Evolutionary conservation across 305 asterid species (phyloP).

Genomic region (Fraxinus ornus): DNA sequence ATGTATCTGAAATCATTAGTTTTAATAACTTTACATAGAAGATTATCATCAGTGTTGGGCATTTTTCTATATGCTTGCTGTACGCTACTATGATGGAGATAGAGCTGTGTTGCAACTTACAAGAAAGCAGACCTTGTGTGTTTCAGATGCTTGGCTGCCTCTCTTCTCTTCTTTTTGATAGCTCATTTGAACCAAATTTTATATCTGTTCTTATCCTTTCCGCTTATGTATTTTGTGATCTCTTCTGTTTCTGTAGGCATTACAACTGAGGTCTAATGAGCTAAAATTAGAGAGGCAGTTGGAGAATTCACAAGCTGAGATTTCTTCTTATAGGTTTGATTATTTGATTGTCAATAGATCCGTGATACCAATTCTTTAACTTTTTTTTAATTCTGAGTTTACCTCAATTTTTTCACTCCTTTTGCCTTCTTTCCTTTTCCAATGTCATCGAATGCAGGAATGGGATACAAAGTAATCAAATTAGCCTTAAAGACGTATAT

Average conservation of each 20-base stretch:
- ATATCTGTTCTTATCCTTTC: constrained; percentile 7
- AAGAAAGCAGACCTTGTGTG: neutral
- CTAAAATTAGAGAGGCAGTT: constrained; percentile 83
- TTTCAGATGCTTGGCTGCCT: neutral
- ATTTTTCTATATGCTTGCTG: neutral
- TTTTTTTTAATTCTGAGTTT: neutral
- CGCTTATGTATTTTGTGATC: constrained; percentile 10
- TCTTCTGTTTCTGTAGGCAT: constrained; percentile 53
- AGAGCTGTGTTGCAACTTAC: neutral
- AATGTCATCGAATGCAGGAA: neutral
- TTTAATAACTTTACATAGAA: constrained; percentile 26
- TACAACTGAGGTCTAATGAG: constrained; percentile 94
- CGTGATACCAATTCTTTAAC: neutral
- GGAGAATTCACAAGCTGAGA: constrained; percentile 72
- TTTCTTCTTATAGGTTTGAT: constrained; percentile 69
- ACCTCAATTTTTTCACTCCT: constrained; percentile 6
- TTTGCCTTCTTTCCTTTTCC: neutral
- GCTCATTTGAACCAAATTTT: constrained; percentile 8
- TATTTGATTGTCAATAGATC: constrained; percentile 11
- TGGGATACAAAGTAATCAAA: neutral
- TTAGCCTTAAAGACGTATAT: neutral
- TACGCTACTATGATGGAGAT: neutral
- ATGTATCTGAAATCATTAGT: constrained; percentile 30
- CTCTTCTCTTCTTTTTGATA: constrained; percentile 2
- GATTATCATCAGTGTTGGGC: neutral